Evolutionary conservation across 2,329 filamentous ascomycete species (phyloP).

Genomic region (Nakataea oryzae): DNA sequence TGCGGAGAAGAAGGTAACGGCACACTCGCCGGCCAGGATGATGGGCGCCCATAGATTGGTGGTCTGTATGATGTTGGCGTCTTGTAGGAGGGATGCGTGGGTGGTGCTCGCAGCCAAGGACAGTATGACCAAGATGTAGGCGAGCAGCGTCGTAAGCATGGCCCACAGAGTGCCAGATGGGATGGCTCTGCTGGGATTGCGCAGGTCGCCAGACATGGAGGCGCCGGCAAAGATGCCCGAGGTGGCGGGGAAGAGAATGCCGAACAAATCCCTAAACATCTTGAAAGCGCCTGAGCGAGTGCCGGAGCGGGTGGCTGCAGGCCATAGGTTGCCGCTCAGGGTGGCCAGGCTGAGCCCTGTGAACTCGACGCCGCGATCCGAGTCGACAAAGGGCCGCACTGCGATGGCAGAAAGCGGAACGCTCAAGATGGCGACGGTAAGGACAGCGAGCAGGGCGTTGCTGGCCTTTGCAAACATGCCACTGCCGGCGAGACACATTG

Average conservation of each 20-base stretch:
- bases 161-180: conserved; percentile 76
- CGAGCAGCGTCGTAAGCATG: conserved; percentile 62
- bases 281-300: conserved; percentile 41
- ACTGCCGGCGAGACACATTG: conserved; percentile 69
- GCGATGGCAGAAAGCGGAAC: conserved; percentile 71
- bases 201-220: conserved; percentile 82
- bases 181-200: conserved; percentile 73
- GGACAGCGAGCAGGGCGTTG: conserved; percentile 61
- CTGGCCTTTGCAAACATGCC: conserved; percentile 72
- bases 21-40: conserved; percentile 72
- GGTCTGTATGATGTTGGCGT: conserved; percentile 71
- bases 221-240: conserved; percentile 60
- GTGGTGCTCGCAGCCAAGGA: conserved; percentile 70
- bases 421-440: conserved; percentile 65
- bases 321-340: conserved; percentile 63
- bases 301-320: conserved; percentile 44
- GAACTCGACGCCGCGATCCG: conserved; percentile 54
- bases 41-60: conserved; percentile 66
- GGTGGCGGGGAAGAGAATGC: conserved; percentile 70
- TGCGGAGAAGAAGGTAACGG: conserved; percentile 74
- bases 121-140: conserved; percentile 67
- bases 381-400: conserved; percentile 55
- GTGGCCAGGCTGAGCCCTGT: conserved; percentile 67
- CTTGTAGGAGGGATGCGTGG: conserved; percentile 59
- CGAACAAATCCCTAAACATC: conserved; percentile 74